phyloP scores from a whole-genome alignment of 1,139 yeast species.

The Meyerozyma athensensis region DNA sequence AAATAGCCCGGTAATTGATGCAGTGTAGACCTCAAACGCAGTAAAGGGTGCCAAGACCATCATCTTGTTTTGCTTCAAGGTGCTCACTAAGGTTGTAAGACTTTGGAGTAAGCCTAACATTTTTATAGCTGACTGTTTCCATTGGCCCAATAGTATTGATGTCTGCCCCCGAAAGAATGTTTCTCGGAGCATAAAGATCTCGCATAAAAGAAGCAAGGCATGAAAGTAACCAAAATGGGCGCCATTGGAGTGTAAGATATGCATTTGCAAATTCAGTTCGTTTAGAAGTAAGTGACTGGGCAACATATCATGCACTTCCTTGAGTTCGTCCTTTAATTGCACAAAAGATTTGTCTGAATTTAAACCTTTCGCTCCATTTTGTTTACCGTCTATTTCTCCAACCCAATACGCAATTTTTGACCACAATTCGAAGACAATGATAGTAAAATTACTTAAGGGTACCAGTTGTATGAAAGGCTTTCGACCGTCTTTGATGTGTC shows the following conservation, averaged over 20 bases:
- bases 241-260: constrained; percentile 28
- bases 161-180: constrained; percentile 29
- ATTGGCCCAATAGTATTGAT: constrained; percentile 26
- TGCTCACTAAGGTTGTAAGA: constrained; percentile 19
- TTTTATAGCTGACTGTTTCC: constrained; percentile 20
- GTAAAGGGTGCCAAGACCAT: constrained; percentile 38
- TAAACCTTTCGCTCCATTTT: constrained; percentile 27
- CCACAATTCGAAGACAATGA: constrained; percentile 31
- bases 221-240: constrained; percentile 35
- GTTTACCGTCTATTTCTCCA: constrained; percentile 25
- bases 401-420: constrained; percentile 31
- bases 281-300: constrained; percentile 22
- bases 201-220: constrained; percentile 27
- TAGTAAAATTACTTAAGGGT: constrained; percentile 12
- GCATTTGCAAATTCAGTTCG: constrained; percentile 25
- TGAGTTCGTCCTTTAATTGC: constrained; percentile 18
- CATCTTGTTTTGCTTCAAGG: constrained; percentile 20
- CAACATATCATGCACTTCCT: constrained; percentile 16
- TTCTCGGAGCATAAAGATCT: constrained; percentile 31
- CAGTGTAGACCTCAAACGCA: constrained; percentile 33
- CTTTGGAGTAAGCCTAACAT: constrained; percentile 22
- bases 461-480: not conserved
- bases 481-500: not conserved
- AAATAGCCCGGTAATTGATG: constrained; percentile 28
- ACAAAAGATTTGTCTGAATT: constrained; percentile 21